Conservation (phyloP, 441 rosid species). For the Sinapis alba region DNA sequence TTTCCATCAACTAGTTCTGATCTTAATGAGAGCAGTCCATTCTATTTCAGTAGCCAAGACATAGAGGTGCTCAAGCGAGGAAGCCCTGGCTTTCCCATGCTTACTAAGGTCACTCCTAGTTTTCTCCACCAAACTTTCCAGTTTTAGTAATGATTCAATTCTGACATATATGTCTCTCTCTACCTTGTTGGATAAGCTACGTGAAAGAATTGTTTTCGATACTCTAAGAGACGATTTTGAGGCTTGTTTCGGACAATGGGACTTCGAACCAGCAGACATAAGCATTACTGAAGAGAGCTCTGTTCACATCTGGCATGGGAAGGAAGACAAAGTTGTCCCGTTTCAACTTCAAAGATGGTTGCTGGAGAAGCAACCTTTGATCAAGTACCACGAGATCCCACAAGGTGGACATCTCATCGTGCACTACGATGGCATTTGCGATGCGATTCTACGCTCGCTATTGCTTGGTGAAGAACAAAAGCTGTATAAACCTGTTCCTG, state of each 20-base stretch:
- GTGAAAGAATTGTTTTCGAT: slow-evolving; percentile 46
- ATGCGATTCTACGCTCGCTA: slow-evolving; percentile 44
- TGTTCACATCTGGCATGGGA: slow-evolving; percentile 69
- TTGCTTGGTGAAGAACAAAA: slow-evolving; percentile 54
- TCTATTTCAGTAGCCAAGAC: slow-evolving; percentile 53
- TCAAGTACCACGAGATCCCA: slow-evolving; percentile 56
- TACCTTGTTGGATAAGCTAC: slow-evolving; percentile 46
- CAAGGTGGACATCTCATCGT: slow-evolving; percentile 68
- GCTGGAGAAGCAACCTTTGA: slow-evolving; percentile 49
- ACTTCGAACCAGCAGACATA: slow-evolving; percentile 57
- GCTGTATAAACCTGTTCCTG: slow-evolving; percentile 35
- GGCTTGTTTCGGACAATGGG: slow-evolving; percentile 60
- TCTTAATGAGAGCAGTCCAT: slow-evolving; percentile 44
- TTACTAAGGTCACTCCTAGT: slow-evolving; percentile 50
- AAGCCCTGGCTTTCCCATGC: slow-evolving; percentile 61
- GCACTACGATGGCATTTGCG: slow-evolving; percentile 55
- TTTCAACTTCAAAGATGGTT: slow-evolving; percentile 56
- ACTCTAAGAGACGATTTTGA: slow-evolving; percentile 49
- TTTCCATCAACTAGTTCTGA: slow-evolving; percentile 46
- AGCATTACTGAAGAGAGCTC: slow-evolving; percentile 39
- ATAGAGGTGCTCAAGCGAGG: slow-evolving; percentile 48
- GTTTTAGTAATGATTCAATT: not conserved
- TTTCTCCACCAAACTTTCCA: not conserved
- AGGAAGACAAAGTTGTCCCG: slow-evolving; percentile 69
- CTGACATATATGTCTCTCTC: not conserved